phyloP scores from a whole-genome alignment of 2,329 filamentous ascomycete species.

The Cadophora gregata region DNA sequence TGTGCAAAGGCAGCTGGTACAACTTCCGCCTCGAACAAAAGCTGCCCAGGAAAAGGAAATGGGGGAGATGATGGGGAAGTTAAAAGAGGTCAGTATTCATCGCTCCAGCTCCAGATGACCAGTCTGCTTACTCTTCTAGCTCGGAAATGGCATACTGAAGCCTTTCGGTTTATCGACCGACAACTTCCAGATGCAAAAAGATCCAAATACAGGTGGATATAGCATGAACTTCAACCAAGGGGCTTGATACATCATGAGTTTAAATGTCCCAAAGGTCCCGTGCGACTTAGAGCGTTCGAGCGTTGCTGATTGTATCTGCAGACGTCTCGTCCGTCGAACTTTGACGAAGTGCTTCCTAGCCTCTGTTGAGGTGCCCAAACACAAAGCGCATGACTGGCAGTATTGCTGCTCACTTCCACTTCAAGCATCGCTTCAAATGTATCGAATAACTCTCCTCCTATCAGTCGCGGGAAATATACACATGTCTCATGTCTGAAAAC shows the following conservation, averaged over 20 bases:
- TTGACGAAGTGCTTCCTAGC: background rate
- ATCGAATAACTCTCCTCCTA: background rate
- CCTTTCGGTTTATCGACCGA: constrained; percentile 94
- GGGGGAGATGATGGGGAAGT: constrained; percentile 96
- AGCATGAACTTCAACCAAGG: constrained; percentile 79
- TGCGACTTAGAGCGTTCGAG: background rate
- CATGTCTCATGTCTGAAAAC: constrained; percentile 11
- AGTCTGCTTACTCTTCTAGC: constrained; percentile 47
- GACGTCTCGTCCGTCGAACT: background rate
- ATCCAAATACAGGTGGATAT: constrained; percentile 88
- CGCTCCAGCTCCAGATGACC: background rate
- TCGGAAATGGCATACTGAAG: constrained; percentile 90
- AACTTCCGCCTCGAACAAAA: constrained; percentile 72
- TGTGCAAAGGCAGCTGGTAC: constrained; percentile 68
- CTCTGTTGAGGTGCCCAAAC: background rate
- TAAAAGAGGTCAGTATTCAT: constrained; percentile 70
- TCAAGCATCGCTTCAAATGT: background rate
- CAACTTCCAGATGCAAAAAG: constrained; percentile 93
- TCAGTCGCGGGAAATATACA: background rate
- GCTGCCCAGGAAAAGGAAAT: constrained; percentile 86
- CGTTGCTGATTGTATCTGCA: background rate
- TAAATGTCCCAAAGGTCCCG: too few species aligned
- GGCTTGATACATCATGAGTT: constrained; percentile 17
- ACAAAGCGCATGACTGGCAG: background rate
- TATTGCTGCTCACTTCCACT: background rate